phyloP scores from a whole-genome alignment of 805 yeast species.

The Pichia phayaonensis region DNA sequence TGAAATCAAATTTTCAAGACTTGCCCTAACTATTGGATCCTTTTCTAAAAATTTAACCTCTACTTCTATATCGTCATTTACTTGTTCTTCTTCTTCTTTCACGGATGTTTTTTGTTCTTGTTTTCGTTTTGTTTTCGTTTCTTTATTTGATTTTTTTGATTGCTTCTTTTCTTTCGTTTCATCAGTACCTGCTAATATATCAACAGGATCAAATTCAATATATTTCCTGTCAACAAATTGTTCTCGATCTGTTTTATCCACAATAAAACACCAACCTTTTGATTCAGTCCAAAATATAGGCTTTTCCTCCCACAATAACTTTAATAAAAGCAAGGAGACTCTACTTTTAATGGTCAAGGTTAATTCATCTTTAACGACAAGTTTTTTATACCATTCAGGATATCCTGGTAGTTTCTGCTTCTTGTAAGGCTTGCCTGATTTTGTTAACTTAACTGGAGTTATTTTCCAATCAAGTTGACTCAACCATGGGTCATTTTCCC shows the following conservation, averaged over 20 bases:
- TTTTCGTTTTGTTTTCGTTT: not conserved
- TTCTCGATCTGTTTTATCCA: conserved; percentile 33
- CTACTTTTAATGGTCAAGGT: conserved; percentile 66
- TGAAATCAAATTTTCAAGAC: conserved; percentile 1
- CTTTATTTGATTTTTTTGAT: not conserved
- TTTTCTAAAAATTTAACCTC: conserved; percentile 4
- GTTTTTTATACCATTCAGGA: conserved; percentile 86
- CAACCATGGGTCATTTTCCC: conserved; percentile 76
- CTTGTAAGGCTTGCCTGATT: conserved; percentile 60
- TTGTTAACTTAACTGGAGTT: conserved; percentile 50
- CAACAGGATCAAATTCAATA: conserved; percentile 13
- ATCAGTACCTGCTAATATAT: conserved; percentile 11
- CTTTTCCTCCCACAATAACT: conserved; percentile 75
- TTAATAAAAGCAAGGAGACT: conserved; percentile 65
- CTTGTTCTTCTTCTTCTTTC: not conserved
- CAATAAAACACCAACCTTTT: conserved; percentile 86
- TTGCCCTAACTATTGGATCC: conserved; percentile 14
- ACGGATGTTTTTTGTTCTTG: not conserved
- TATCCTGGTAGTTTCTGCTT: conserved; percentile 80
- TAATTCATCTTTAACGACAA: conserved; percentile 35
- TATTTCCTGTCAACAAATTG: conserved; percentile 35
- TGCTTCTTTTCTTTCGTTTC: not conserved
- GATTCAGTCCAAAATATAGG: conserved; percentile 77
- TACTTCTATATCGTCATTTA: not conserved
- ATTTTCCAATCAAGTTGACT: conserved; percentile 84